Percentiles rank a stretch among this genome's conserved stretches.
These are phyloP conservation scores for Talaromyces pinophilus DNA, from an alignment of 2,329 filamentous ascomycete genomes.

Conservation along the genomic window DNA sequence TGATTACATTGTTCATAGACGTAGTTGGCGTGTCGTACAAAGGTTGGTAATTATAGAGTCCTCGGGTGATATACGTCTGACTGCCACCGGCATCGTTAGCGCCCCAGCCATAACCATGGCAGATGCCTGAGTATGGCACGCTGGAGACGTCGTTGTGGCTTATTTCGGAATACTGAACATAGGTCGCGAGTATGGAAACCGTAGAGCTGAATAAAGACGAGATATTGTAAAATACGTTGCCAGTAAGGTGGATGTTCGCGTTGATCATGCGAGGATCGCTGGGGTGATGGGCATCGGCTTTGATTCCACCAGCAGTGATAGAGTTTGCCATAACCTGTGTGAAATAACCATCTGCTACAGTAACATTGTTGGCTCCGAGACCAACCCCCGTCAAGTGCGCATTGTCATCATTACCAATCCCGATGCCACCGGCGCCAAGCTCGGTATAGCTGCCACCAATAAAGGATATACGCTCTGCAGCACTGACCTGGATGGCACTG, in stretches of 20 bases:
- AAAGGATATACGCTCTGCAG: conserved; percentile 7
- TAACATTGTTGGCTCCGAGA: not conserved
- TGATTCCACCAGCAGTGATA: conserved; percentile 7
- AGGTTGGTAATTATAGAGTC: conserved; percentile 4
- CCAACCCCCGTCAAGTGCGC: conserved; percentile 3
- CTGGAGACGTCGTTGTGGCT: conserved; percentile 1
- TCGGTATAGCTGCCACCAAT: conserved; percentile 4
- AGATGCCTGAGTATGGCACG: conserved; percentile 3
- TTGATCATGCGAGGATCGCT: conserved; percentile 9
- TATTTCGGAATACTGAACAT: conserved; percentile 1
- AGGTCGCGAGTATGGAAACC: not conserved
- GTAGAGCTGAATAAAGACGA: conserved; percentile 1
- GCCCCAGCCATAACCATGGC: conserved; percentile 11
- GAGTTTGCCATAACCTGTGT: conserved; percentile 10
- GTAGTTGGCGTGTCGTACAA: conserved; percentile 2
- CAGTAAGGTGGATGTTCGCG: not conserved
- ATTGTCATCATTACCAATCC: conserved; percentile 4
- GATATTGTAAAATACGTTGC: not conserved
- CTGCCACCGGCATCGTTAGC: conserved; percentile 9
- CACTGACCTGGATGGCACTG: conserved; percentile 7
- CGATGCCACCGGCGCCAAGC: conserved; percentile 3
- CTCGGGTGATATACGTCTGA: not conserved
- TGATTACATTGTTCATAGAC: conserved; percentile 3
- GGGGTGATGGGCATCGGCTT: conserved; percentile 6
- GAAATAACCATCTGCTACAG: conserved; percentile 6